A percentile compares a stretch with the other conserved stretches of the same genome.
phyloP scores from a whole-genome alignment of 1,284 basidiomycete genomes.

The Stereum hirsutum region DNA sequence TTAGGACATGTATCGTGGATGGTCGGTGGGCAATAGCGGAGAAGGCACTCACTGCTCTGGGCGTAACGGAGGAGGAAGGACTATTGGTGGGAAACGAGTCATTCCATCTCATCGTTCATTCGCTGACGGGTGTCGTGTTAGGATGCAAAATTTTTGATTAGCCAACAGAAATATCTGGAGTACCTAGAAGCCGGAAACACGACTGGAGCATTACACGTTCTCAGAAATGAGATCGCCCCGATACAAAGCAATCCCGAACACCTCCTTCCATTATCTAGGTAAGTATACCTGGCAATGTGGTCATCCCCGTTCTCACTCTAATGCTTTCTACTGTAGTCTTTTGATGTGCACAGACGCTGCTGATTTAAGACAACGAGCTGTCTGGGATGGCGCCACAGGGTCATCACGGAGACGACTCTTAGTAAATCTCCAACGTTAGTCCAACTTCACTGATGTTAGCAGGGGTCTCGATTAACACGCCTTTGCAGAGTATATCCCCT shows the following conservation, averaged over 20 bases:
- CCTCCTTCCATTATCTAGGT: slow-evolving; percentile 83
- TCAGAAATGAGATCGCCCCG: slow-evolving; percentile 84
- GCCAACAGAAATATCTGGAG: slow-evolving; percentile 95
- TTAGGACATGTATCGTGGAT: slow-evolving; percentile 75
- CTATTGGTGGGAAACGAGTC: slow-evolving; percentile 41
- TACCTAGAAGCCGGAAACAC: slow-evolving; percentile 80
- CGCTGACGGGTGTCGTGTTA: slow-evolving; percentile 26
- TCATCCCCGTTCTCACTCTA: not conserved
- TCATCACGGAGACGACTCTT: slow-evolving; percentile 74
- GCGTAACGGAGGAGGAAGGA: slow-evolving; percentile 55
- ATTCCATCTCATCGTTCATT: slow-evolving; percentile 14
- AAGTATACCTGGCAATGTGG: slow-evolving; percentile 7
- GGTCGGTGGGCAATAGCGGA: slow-evolving; percentile 85
- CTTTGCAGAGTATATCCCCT: slow-evolving; percentile 72
- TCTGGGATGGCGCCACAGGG: slow-evolving; percentile 86
- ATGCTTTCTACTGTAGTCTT: slow-evolving; percentile 36
- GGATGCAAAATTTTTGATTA: slow-evolving; percentile 82
- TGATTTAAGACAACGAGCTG: slow-evolving; percentile 74
- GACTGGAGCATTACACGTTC: slow-evolving; percentile 76
- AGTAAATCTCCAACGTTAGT: slow-evolving; percentile 71
- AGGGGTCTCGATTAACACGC: not conserved
- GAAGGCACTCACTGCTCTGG: slow-evolving; percentile 57
- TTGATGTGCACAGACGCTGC: slow-evolving; percentile 85
- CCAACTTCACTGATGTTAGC: slow-evolving; percentile 17
- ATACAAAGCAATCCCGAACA: slow-evolving; percentile 69